Evolutionary conservation across 2,329 filamentous ascomycete species (phyloP), one percentile per base, ranked within the genome.

Genomic region (Pestalotiopsis sp.): DNA sequence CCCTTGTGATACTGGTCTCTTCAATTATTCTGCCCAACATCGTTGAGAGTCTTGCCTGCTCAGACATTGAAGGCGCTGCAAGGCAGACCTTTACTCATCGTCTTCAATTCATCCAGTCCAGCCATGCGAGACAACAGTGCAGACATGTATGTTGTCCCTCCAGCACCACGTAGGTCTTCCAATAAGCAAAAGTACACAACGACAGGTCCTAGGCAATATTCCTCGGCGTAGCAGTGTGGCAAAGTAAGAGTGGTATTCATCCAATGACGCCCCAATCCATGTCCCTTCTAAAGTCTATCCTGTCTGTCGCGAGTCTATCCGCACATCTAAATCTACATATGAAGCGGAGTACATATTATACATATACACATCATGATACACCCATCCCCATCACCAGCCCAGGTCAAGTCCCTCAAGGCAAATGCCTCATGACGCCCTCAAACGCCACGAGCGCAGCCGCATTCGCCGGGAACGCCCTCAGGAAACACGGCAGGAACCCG

Each of bases 401-500:
- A 25, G 25, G 25, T 25, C 4, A 25, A 25, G 59, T 13, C 13
- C 17, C 17, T 72, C 68, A 86, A 52, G 87, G 87, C 74, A 91
- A 79, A 13, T 83, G 77, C 73, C 94, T 88, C 93, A 97, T 95
- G 66, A 96, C 92, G 2, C 91, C 93, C 80, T 99, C 96, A 84
- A 98, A 98, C 36, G 93, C 95, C 66, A 98, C 90, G 77, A 98
- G 81, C 1, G 96, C 95, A 88, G 96, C 92, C 0, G 95, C 96
- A 84, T 98, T 98, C 27, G 96, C 95, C 14, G 96, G 96, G 79
- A 98, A 98, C 3, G 96, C 96, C 72, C 96, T 86, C 77, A 98
- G 79, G 78, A 98, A 97, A 79, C 95, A 98, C 2, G 96, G 96
- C 76, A 97, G 76, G 76, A 99, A 99, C 0, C 96, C 96, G 73